These are phyloP conservation scores for Rhynchospora pubera DNA, from an alignment of 176 grass and related monocot species.

Conservation along the genomic window DNA sequence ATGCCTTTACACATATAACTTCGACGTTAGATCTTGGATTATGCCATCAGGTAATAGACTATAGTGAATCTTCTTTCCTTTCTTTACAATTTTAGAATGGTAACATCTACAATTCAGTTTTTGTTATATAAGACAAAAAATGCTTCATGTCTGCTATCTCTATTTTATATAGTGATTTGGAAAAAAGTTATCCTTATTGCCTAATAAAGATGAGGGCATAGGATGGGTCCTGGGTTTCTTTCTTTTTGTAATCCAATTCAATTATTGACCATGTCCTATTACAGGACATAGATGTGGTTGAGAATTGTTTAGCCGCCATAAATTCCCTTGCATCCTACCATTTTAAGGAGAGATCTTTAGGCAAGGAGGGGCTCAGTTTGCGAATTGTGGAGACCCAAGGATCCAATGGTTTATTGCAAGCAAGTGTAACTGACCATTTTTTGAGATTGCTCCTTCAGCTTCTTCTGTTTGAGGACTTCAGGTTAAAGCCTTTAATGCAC, in stretches of 20 bases:
- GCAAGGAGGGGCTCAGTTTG: slow-evolving; percentile 53
- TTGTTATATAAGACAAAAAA: not conserved
- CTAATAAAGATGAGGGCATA: not conserved
- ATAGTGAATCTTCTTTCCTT: slow-evolving; percentile 20
- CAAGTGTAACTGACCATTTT: slow-evolving; percentile 74
- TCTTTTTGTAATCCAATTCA: not conserved
- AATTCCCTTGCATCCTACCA: slow-evolving; percentile 88
- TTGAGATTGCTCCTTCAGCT: slow-evolving; percentile 72
- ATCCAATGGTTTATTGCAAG: slow-evolving; percentile 53
- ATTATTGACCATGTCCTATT: slow-evolving; percentile 24
- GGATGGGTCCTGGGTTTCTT: not conserved
- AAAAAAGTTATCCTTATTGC: not conserved
- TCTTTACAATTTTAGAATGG: not conserved
- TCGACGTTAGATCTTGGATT: slow-evolving; percentile 81
- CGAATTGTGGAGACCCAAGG: slow-evolving; percentile 51
- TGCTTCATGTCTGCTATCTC: not conserved
- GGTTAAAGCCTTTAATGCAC: slow-evolving; percentile 27
- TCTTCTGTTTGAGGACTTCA: slow-evolving; percentile 85
- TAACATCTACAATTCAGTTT: not conserved
- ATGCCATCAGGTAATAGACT: slow-evolving; percentile 49
- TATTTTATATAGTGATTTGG: not conserved
- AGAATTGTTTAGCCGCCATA: slow-evolving; percentile 76
- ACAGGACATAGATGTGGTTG: slow-evolving; percentile 86
- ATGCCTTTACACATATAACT: slow-evolving; percentile 73
- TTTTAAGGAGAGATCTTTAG: slow-evolving; percentile 73